Conservation (phyloP, 2,329 filamentous ascomycete species). For the Fusarium euwallaceae region DNA sequence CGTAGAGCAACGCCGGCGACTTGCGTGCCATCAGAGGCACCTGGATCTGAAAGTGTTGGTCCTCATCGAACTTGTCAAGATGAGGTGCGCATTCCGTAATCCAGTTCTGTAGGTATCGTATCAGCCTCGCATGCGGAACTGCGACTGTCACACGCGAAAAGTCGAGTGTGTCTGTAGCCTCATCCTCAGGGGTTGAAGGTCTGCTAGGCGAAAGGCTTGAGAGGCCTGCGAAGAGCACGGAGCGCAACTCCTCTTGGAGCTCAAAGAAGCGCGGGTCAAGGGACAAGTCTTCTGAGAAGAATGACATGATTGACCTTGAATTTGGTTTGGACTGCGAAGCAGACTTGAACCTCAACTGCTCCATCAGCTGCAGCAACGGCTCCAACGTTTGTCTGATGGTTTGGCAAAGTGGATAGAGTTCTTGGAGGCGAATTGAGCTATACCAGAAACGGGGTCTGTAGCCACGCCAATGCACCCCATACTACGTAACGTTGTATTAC, state of each 20-base stretch:
- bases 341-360: neutral
- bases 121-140: constrained; percentile 44
- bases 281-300: constrained; percentile 50
- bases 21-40: constrained; percentile 63
- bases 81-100: constrained; percentile 63
- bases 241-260: constrained; percentile 59
- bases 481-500: neutral
- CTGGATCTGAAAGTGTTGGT: constrained; percentile 64
- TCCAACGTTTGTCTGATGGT: neutral
- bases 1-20: constrained; percentile 60
- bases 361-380: neutral
- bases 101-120: constrained; percentile 61
- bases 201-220: constrained; percentile 45
- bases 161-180: constrained; percentile 39
- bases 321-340: neutral
- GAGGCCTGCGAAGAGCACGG: constrained; percentile 55
- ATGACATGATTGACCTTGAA: constrained; percentile 18
- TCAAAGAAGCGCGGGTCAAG: constrained; percentile 58
- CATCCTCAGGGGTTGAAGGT: constrained; percentile 46
- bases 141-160: constrained; percentile 46
- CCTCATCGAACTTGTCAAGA: constrained; percentile 68
- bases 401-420: neutral
- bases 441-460: neutral
- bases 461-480: neutral
- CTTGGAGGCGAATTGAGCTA: neutral